Evolutionary conservation across 75 land plant species (phyloP).

Genomic region (Pinus taeda): DNA sequence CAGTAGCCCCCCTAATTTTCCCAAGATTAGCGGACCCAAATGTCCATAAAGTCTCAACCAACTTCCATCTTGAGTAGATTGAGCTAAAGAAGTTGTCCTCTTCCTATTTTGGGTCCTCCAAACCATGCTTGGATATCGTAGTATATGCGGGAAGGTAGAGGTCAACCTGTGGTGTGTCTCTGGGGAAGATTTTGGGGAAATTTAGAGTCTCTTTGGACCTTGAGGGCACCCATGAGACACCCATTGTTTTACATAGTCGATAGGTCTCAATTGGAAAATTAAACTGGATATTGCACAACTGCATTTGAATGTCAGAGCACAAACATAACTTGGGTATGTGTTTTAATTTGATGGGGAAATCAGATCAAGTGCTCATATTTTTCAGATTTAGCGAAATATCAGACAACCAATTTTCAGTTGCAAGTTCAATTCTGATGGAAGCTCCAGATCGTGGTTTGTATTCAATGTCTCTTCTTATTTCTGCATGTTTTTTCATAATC

Average conservation of each 20-base stretch:
- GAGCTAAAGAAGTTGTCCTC: conserved; percentile 33
- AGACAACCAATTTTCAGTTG: conserved; percentile 75
- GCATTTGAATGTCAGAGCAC: conserved; percentile 49
- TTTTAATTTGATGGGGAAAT: conserved; percentile 74
- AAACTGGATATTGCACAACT: conserved; percentile 27
- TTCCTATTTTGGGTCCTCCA: conserved; percentile 7
- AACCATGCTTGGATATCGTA: conserved; percentile 25
- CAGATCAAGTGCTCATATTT: conserved; percentile 69
- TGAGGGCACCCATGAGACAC: conserved; percentile 23
- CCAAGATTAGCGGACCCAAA: conserved; percentile 21
- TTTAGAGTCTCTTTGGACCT: conserved; percentile 37
- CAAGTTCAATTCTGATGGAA: conserved; percentile 52
- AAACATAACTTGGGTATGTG: conserved; percentile 75
- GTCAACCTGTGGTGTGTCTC: conserved; percentile 16
- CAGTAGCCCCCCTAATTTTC: conserved; percentile 29
- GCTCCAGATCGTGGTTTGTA: conserved; percentile 36
- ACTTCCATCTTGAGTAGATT: conserved; percentile 37
- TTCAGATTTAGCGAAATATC: conserved; percentile 58
- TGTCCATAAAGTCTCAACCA: conserved; percentile 21
- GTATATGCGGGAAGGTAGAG: conserved; percentile 34
- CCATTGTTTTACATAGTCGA: conserved; percentile 42
- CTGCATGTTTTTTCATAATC: too few relatives aligned
- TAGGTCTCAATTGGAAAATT: conserved; percentile 57
- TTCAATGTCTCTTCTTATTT: background rate
- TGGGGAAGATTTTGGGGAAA: conserved; percentile 32